Evolutionary conservation across 106 monocot genomes (phyloP).

Genomic region (Alisma plantagoaquatica): DNA sequence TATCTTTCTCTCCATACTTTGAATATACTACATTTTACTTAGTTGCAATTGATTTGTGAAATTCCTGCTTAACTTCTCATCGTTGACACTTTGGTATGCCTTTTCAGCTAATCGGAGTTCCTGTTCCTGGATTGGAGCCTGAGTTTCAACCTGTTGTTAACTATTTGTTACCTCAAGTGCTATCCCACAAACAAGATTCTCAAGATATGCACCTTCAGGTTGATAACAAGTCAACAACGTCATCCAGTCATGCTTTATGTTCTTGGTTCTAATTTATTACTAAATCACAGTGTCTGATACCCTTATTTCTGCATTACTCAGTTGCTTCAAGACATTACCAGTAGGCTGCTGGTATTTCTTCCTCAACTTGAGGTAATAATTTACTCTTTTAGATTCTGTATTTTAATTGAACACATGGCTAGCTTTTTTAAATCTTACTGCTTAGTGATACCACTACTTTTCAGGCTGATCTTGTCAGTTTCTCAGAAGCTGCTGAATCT

Average conservation of each 20-base stretch:
- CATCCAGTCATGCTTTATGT: not conserved
- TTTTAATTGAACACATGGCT: not conserved
- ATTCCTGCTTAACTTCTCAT: too few species aligned
- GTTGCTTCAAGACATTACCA: slow-evolving; percentile 87
- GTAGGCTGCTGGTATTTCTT: slow-evolving; percentile 49
- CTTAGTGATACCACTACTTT: too few species aligned
- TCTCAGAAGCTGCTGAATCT: slow-evolving; percentile 55
- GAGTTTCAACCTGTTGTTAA: slow-evolving; percentile 87
- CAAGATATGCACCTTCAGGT: slow-evolving; percentile 89
- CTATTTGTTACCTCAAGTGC: slow-evolving; percentile 81
- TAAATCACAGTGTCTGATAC: too few species aligned
- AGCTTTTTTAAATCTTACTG: too few species aligned
- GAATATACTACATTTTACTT: too few species aligned
- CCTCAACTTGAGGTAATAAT: slow-evolving; percentile 76
- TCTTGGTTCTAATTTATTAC: not conserved
- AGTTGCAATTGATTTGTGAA: too few species aligned
- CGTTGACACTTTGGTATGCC: too few species aligned
- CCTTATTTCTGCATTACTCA: too few species aligned
- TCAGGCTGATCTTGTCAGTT: slow-evolving; percentile 69
- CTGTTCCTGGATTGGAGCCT: slow-evolving; percentile 80
- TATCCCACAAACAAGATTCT: slow-evolving; percentile 73
- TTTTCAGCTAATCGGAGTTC: slow-evolving; percentile 89
- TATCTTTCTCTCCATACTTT: too few species aligned
- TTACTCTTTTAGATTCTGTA: not conserved
- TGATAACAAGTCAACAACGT: slow-evolving; percentile 29